A percentile compares a stretch with the other conserved stretches of the same genome.
Evolutionary conservation across 1,284 basidiomycete genomes (phyloP).

Genomic region (Bjerkandera adusta): DNA sequence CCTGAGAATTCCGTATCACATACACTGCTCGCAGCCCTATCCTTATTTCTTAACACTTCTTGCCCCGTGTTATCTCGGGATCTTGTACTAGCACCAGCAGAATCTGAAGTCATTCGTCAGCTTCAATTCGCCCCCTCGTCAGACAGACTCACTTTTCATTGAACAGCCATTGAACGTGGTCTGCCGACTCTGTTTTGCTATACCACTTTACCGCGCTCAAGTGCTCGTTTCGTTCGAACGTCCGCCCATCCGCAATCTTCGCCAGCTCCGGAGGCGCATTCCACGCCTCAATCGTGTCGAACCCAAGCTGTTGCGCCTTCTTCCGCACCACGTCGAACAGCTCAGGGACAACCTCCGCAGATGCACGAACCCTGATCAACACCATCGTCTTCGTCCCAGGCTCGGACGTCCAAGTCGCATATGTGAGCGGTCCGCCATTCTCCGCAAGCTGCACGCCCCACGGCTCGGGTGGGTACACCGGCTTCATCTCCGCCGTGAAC

Average conservation of each 20-base stretch:
- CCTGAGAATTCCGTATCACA: too few species aligned
- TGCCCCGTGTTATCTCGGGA: too few species aligned
- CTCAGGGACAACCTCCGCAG: slow-evolving; percentile 33
- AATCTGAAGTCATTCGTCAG: background rate
- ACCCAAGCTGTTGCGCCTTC: slow-evolving; percentile 37
- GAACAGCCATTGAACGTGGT: slow-evolving; percentile 46
- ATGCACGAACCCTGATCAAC: slow-evolving; percentile 48
- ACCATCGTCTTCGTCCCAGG: slow-evolving; percentile 39
- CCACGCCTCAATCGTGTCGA: slow-evolving; percentile 55
- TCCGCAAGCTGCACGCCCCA: slow-evolving; percentile 38
- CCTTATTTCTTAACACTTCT: too few species aligned
- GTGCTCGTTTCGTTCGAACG: slow-evolving; percentile 42
- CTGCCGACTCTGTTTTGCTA: slow-evolving; percentile 35
- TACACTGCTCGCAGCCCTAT: too few species aligned
- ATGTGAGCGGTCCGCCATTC: slow-evolving; percentile 23
- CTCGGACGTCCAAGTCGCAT: slow-evolving; percentile 56
- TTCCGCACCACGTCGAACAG: slow-evolving; percentile 39
- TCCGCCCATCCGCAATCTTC: slow-evolving; percentile 36
- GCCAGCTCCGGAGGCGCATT: slow-evolving; percentile 43
- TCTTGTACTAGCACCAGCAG: slow-evolving; percentile 11
- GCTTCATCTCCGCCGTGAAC: slow-evolving; percentile 15
- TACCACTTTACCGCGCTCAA: slow-evolving; percentile 60
- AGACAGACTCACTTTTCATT: slow-evolving; percentile 42
- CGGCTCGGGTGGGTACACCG: slow-evolving; percentile 18
- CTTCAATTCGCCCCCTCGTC: background rate